Evolutionary conservation across 805 yeast genomes (phyloP), one percentile per base, ranked within the genome.

Genomic region (Teunomyces aglyptinius): DNA sequence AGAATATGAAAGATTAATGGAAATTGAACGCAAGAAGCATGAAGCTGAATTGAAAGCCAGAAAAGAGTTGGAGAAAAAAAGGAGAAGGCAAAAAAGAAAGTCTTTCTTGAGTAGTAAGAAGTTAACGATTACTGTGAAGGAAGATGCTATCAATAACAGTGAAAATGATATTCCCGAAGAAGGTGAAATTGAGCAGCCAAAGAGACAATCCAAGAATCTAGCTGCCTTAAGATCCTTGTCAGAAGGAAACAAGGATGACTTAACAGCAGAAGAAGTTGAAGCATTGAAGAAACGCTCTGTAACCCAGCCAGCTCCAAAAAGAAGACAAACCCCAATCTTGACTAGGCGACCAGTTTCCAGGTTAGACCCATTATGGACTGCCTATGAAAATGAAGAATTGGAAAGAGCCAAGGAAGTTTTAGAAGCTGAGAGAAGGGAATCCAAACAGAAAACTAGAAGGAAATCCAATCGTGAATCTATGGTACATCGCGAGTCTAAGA

Each of bases 271-370:
- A 38, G 83, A 78, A 35, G 52, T 77, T 22, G 79, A 71, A 43
- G 57, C 62, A 13, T 52, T 70, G 48, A 76, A 76, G 54, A 67
- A 70, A 49, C 67, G 83, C 46, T 69, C 80, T 1, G 75, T 70
- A 1, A 75, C 82, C 6, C 72, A 67, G 50, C 77, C 76, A 2
- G 55, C 51, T 15, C 63, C 67, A 5, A 55, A 55, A 29, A 52
- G 65, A 43, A 63, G 73, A 51, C 58, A 54, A 46, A 61, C 64
- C 43, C 70, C 73, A 29, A 44, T 64, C 34, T 70, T 78, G 33
- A 76, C 81, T 2, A 73, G 83, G 48, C 70, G 81, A 49, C 85
- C 85, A 5, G 75, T 77, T 12, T 78, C 83, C 1, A 71, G 76
- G 49, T 67, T 80, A 43, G 85, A 80, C 59, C 85, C 85, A 22